These are phyloP conservation scores for Xanthoconium stramineum DNA, from an alignment of 768 basidiomycete species.

Conservation along the genomic window DNA sequence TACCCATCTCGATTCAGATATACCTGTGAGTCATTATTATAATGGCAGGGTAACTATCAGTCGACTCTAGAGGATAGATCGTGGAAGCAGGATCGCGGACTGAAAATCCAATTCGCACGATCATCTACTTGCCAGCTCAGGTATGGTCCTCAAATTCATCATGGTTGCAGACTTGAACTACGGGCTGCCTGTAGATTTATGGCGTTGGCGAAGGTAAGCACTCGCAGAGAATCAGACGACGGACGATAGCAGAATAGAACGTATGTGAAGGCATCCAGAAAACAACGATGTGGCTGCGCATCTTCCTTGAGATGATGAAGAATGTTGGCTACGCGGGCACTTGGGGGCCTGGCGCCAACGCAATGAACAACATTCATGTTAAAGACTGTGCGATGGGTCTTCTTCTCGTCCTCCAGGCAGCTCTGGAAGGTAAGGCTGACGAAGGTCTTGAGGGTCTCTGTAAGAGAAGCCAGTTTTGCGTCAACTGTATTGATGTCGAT, in stretches of 20 bases:
- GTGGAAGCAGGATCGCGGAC: constrained; percentile 39
- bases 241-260: not conserved
- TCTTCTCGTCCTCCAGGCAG: constrained; percentile 36
- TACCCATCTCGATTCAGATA: constrained; percentile 33
- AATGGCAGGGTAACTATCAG: not conserved
- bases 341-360: constrained; percentile 40
- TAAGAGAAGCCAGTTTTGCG: constrained; percentile 16
- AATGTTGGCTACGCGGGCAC: constrained; percentile 37
- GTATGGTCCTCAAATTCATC: constrained; percentile 8
- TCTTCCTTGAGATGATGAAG: constrained; percentile 34
- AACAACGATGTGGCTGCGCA: constrained; percentile 35
- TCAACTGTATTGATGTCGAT: not conserved
- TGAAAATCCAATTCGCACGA: constrained; percentile 41
- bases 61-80: constrained; percentile 24
- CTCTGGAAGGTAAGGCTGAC: constrained; percentile 39
- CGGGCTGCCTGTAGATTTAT: constrained; percentile 34
- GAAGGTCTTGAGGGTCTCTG: constrained; percentile 42
- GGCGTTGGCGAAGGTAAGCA: constrained; percentile 39
- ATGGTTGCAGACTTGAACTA: not conserved
- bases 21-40: constrained; percentile 18
- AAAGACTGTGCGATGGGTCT: constrained; percentile 38
- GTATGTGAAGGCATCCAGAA: constrained; percentile 33
- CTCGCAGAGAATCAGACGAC: not conserved
- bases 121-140: constrained; percentile 39
- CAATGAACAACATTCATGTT: constrained; percentile 39